These are phyloP conservation scores for Colletotrichum acutatum DNA, from an alignment of 2,329 filamentous ascomycete species.

Conservation along the genomic window DNA sequence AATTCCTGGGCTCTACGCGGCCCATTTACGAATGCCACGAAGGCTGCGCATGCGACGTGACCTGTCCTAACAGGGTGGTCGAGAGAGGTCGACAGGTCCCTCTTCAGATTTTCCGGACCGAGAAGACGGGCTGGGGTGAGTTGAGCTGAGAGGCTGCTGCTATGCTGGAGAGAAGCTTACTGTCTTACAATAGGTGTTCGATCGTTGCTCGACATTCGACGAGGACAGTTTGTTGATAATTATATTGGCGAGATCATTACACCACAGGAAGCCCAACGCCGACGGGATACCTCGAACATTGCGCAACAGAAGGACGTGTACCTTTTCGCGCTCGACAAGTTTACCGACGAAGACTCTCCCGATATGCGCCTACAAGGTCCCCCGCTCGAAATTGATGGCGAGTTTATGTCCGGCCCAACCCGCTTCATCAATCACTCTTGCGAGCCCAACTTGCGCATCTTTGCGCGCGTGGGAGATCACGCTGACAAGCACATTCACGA, in stretches of 20 bases:
- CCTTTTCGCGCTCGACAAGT: conserved; percentile 86
- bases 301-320: conserved; percentile 79
- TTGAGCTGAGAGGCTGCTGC: neutral
- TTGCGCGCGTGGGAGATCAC: conserved; percentile 82
- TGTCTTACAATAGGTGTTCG: conserved; percentile 63
- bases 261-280: conserved; percentile 69
- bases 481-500: conserved; percentile 81
- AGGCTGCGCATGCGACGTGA: conserved; percentile 71
- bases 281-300: conserved; percentile 66
- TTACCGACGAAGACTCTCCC: conserved; percentile 66
- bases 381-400: conserved; percentile 74
- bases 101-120: conserved; percentile 81
- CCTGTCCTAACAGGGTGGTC: conserved; percentile 81
- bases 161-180: neutral
- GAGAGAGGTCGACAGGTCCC: conserved; percentile 77
- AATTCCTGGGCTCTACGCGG: conserved; percentile 62
- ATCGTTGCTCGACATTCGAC: conserved; percentile 70
- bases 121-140: conserved; percentile 79
- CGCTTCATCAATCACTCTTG: conserved; percentile 88
- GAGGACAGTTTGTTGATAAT: conserved; percentile 82
- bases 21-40: conserved; percentile 86
- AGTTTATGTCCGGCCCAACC: conserved; percentile 81
- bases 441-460: conserved; percentile 82
- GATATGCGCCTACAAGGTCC: conserved; percentile 66
- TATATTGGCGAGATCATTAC: conserved; percentile 81